Base-by-base conservation (phyloP, 305 asterid genomes). In the Fraxinus baroniana region DNA sequence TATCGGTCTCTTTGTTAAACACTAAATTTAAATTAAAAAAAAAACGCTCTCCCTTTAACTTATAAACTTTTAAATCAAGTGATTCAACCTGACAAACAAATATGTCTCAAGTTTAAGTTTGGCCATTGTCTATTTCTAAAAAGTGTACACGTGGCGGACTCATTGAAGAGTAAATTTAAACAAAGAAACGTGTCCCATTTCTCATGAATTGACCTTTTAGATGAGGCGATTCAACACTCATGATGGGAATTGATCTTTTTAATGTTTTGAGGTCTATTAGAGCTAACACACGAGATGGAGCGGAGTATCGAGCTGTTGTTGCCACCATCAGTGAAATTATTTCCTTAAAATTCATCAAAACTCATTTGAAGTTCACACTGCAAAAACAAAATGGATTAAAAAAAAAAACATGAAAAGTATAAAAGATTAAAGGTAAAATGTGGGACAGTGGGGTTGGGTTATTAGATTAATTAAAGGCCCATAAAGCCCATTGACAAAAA, bases 381-480 rank as follows among this genome's bases (percentile, higher is more conserved):
- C 2, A 57, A 57, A 18, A 41, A 10, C 4, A 10, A 9, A 10
- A 41, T 10, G 49, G 49, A 41, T 41, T 2, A 41, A 41, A 37
- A 37, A 36, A 35, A 37, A 35, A 37, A 37, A 36, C 66, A 9
- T 4, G 70, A n/a, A 28, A 52, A 33, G 12, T 13, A 15, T 30
- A 8, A 39, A 49, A 68, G 49, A n/a, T 2, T 6, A 1, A 68
- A 77, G 73, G 32, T 13, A 13, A 57, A 84, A 89, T 70, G 76
- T 20, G 33, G 84, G 91, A 94, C 99, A 98, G 82, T 89, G 92
- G 84, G 98, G 35, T 32, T 32, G 35, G 36, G 36, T 35, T 35
- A 35, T 35, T 4, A 35, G 37, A 35, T 35, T 35, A 35, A 35
- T 35, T 4, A 35, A 35, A 36, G 41, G 10, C 10, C 41, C 41